These are phyloP conservation scores for Agastache rugosa DNA, from an alignment of 257 asterid genomes.

Conservation along the genomic window DNA sequence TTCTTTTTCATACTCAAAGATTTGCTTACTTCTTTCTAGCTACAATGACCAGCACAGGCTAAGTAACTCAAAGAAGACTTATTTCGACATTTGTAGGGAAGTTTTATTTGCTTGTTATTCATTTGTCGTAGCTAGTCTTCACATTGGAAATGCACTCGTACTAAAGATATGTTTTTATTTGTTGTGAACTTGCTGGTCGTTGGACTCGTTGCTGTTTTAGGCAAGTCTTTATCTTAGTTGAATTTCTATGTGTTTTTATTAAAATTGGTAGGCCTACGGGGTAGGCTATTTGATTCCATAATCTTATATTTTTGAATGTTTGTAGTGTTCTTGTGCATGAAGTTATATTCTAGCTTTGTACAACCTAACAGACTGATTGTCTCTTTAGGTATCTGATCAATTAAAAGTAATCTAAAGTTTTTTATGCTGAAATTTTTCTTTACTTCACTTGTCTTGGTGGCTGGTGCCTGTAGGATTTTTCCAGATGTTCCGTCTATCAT, in stretches of 20 bases:
- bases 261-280: neutral
- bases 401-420: slow-evolving; percentile 11
- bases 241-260: neutral
- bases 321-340: slow-evolving; percentile 18
- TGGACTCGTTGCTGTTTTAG: neutral
- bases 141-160: neutral
- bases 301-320: neutral
- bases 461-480: neutral
- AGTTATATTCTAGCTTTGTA: neutral
- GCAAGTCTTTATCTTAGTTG: neutral
- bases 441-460: slow-evolving; percentile 6
- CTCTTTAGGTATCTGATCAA: neutral
- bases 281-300: neutral
- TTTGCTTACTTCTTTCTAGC: neutral
- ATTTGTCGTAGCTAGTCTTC: neutral
- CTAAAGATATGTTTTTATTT: neutral
- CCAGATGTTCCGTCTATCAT: neutral
- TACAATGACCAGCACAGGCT: neutral
- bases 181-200: slow-evolving; percentile 4
- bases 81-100: neutral
- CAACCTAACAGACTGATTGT: neutral
- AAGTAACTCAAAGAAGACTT: slow-evolving; percentile 11
- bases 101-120: neutral
- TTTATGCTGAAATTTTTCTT: neutral
- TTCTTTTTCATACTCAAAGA: neutral